Evolutionary conservation across 169 alveolate genomes (phyloP).

Genomic region (Eimeria necatrix): DNA sequence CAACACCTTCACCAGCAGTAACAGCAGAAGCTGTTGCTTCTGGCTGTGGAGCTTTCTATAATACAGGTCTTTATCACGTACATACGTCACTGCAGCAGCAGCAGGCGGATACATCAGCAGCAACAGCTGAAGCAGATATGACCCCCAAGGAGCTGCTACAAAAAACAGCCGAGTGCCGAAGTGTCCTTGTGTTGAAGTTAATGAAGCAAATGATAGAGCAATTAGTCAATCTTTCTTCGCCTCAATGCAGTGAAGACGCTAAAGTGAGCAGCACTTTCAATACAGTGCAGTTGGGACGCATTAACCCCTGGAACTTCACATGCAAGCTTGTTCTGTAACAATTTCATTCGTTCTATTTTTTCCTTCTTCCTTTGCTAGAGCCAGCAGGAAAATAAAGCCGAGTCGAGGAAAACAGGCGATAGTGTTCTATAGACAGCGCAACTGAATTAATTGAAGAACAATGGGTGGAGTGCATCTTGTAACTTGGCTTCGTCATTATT

Average conservation of each 20-base stretch:
- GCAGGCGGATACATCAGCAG: background rate
- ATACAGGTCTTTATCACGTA: background rate
- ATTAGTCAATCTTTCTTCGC: background rate
- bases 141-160: background rate
- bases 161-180: background rate
- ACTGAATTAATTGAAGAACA: no score
- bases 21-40: background rate
- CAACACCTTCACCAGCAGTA: background rate
- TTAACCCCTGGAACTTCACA: background rate
- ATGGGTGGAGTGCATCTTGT: no score
- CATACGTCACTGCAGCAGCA: conserved; percentile 4
- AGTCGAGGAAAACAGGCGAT: no score
- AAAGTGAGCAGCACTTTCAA: background rate
- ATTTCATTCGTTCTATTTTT: background rate
- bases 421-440: no score
- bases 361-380: background rate
- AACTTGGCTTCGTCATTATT: no score
- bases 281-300: background rate
- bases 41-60: no score
- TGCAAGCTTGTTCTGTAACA: background rate
- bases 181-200: background rate
- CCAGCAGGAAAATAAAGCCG: background rate
- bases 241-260: background rate
- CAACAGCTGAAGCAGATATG: background rate
- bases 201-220: conserved; percentile 24